Percentiles rank a stretch among this genome's conserved stretches.
phyloP scores from a whole-genome alignment of 2,329 filamentous ascomycete genomes.

The Tricladium varicosporioides region DNA sequence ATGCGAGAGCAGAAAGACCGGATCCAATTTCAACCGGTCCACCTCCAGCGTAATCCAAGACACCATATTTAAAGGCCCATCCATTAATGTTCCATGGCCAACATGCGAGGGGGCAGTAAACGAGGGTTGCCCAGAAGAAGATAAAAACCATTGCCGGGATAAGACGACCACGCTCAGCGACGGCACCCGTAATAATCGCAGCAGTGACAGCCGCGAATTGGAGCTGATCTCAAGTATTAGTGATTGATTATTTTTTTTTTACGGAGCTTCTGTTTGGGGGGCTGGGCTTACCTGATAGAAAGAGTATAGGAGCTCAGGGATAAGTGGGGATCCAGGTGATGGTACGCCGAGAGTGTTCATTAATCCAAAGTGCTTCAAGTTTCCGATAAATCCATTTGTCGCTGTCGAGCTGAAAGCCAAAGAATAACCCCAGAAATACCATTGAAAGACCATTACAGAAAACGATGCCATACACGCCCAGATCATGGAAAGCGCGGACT shows the following conservation, averaged over 20 bases:
- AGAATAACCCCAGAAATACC: constrained; percentile 99
- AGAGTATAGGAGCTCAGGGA: constrained; percentile 86
- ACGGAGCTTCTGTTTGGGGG: no score
- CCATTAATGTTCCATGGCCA: constrained; percentile 97
- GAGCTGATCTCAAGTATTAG: constrained; percentile 56
- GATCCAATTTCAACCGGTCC: constrained; percentile 97
- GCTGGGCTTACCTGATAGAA: constrained; percentile 93
- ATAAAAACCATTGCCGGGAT: constrained; percentile 92
- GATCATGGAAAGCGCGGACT: constrained; percentile 94
- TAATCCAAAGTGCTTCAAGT: constrained; percentile 85
- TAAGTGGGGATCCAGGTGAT: constrained; percentile 83
- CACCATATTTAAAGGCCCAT: constrained; percentile 87
- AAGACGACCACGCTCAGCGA: constrained; percentile 90
- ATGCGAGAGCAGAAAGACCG: constrained; percentile 88
- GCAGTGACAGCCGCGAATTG: constrained; percentile 95
- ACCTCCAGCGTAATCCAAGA: constrained; percentile 93
- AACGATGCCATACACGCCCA: constrained; percentile 96
- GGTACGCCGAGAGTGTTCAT: constrained; percentile 78
- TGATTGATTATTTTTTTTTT: not conserved
- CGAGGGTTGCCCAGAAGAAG: constrained; percentile 94
- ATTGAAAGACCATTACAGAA: constrained; percentile 92
- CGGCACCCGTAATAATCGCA: constrained; percentile 86
- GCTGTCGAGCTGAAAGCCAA: constrained; percentile 82
- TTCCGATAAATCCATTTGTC: constrained; percentile 87
- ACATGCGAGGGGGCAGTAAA: constrained; percentile 95